These are phyloP conservation scores for Suillus tomentosus DNA, from an alignment of 768 basidiomycete species.

Conservation along the genomic window DNA sequence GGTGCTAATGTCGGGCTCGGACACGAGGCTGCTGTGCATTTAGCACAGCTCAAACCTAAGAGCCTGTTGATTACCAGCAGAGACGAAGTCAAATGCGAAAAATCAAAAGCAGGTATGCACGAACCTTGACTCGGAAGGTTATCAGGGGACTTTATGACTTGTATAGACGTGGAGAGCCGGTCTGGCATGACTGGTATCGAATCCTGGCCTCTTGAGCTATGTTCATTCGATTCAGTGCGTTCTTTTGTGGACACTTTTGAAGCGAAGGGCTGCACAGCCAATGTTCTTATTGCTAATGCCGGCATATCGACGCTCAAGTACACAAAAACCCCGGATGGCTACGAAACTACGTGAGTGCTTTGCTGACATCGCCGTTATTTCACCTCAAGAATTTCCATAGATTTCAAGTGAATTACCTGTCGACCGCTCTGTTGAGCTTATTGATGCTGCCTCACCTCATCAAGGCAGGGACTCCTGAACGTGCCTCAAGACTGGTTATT, in stretches of 20 bases:
- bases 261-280: conserved; percentile 27
- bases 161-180: conserved; percentile 23
- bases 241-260: conserved; percentile 33
- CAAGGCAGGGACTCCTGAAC: conserved; percentile 25
- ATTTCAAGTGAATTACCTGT: conserved; percentile 39
- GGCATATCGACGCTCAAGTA: conserved; percentile 23
- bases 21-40: conserved; percentile 30
- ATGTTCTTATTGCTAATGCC: conserved; percentile 37
- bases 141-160: not conserved
- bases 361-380: not conserved
- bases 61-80: conserved; percentile 28
- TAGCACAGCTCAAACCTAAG: conserved; percentile 27
- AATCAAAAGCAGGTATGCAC: conserved; percentile 21
- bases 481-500: conserved; percentile 32
- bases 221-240: conserved; percentile 34
- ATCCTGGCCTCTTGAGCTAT: conserved; percentile 38
- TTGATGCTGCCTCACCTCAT: conserved; percentile 38
- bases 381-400: conserved; percentile 19
- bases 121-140: not conserved
- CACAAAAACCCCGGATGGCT: conserved; percentile 36
- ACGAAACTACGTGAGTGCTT: conserved; percentile 36
- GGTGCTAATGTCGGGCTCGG: conserved; percentile 34
- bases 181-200: conserved; percentile 18
- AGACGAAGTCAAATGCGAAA: conserved; percentile 23
- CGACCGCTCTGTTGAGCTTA: conserved; percentile 37